Evolutionary conservation across 345 rosid species (phyloP).

Genomic region (Hypericum androsaemum): DNA sequence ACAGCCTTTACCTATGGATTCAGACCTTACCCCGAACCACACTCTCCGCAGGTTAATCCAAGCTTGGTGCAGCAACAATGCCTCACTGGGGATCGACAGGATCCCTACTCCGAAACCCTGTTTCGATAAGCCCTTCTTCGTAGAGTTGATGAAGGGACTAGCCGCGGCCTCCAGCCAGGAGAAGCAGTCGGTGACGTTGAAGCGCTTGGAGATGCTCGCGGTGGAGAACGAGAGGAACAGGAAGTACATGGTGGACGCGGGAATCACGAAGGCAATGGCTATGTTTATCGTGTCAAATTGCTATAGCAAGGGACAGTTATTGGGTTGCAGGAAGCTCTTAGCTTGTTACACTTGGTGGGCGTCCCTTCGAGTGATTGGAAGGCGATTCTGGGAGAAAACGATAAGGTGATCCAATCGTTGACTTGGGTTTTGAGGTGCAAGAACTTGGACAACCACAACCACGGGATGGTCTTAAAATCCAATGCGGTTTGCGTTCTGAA

Average conservation of each 20-base stretch:
- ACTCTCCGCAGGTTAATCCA: constrained; percentile 62
- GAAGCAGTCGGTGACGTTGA: constrained; percentile 20
- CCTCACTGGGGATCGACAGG: constrained; percentile 33
- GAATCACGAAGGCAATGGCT: constrained; percentile 32
- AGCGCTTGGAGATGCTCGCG: constrained; percentile 35
- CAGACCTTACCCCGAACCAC: constrained; percentile 70
- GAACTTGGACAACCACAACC: constrained; percentile 10
- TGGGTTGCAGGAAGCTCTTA: constrained; percentile 44
- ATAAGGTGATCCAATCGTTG: constrained; percentile 33
- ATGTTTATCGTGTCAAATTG: constrained; percentile 21
- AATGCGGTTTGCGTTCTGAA: constrained; percentile 32
- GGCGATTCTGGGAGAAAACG: constrained; percentile 21
- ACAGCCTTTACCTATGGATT: constrained; percentile 39
- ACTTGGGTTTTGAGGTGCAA: constrained; percentile 37
- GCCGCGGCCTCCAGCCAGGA: neutral
- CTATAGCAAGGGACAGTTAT: constrained; percentile 10
- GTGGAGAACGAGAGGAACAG: constrained; percentile 39
- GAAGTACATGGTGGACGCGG: constrained; percentile 44
- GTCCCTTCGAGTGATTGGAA: constrained; percentile 28
- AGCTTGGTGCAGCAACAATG: constrained; percentile 55
- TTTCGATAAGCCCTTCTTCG: constrained; percentile 24
- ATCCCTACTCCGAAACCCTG: constrained; percentile 52
- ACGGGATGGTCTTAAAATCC: constrained; percentile 19
- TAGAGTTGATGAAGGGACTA: constrained; percentile 31
- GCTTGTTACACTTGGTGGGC: constrained; percentile 31